Base-by-base conservation (phyloP, 2,329 filamentous ascomycete genomes). In the Fusarium sp. region DNA sequence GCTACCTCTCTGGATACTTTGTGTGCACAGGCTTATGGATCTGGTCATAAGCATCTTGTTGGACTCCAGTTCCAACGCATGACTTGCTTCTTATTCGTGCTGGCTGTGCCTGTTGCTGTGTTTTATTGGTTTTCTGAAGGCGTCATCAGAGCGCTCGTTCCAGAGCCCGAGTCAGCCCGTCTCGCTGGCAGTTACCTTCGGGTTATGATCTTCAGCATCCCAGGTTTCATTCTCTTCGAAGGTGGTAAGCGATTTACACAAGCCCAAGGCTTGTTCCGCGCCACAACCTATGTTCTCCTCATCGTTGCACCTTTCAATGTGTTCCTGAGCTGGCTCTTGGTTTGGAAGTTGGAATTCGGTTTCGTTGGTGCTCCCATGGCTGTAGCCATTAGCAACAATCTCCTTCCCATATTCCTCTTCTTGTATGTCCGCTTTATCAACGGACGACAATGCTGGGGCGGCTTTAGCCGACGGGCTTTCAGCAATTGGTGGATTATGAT, bases 1-100 rank as follows among this genome's bases (percentile, higher is more conserved):
- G 91, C 94, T 1, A 98, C 95, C 6, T 93, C 91, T 68, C 84
- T 98, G 37, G 95, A 98, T 79, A 98, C 95, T 0, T 88, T 98
- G 4, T 97, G 95, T 78, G 89, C 95, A 0, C 95, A 98, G 79
- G 95, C 96, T 1, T 98, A 97, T 76, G 95, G 96, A 4, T 97
- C 92, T 1, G 95, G 95, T 0, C 92, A 91, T 77, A 97, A 92
- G 76, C 92, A 94, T 71, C 87, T 98, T 7, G 95, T 98, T 12
- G 92, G 92, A 3, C 78, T 96, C 56, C 92, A 96, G 74, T 85
- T 93, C 67, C 92, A 96, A 80, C 86, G 92, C 58, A 95, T 95
- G 92, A 83, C 92, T 2, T 91, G 85, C 75, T 94, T 96, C 75
- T 84, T 96, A 4, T 90, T 91, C 82, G 77, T 85, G 4, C 85